Evolutionary conservation across 495 filamentous ascomycete genomes (phyloP), one percentile per base, ranked within the genome.

Genomic region (Talaromyces stipitatus): DNA sequence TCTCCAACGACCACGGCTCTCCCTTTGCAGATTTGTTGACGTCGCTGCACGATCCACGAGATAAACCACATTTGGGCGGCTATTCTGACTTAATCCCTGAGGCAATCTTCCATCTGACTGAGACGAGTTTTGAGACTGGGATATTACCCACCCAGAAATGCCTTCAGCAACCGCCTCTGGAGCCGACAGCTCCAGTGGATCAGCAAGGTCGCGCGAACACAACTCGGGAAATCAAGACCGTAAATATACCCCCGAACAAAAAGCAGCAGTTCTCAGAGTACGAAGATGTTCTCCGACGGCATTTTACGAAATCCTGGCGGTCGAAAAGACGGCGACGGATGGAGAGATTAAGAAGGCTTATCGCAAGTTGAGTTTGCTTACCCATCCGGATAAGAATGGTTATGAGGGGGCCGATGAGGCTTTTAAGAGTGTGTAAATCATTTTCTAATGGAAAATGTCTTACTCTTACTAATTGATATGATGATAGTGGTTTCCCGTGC

Each of bases 311-410:
- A 97, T 98, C 61, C 73, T 98, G 36, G 83, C 82, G 6, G 66
- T 92, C 41, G 85, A 91, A 64, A 81, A 80, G 60, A 81, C 86
- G 11, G 86, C 85, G 55, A 81, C 82, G 29, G 92, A 96, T 61
- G 72, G 74, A 57, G 91, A 96, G 65, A 88, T 98, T 66, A 98
- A 97, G 71, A 98, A 97, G 78, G 92, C 94, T 2, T 98, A 98
- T 73, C 81, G 91, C 64, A 97, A 97, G 72, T 75, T 91, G 62
- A 91, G 87, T 74, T 73, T 98, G 63, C 74, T 96, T 64, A 97
- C 92, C 56, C 94, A 98, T 77, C 94, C 94, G 56, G 94, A 98
- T 76, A 98, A 98, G 78, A 98, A 97, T 76, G 92, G 90, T n/a
- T 91, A 95, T 71, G 89, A 92, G 27, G 86, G 92, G 30, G 92